Evolutionary conservation across 257 asterid species (phyloP), one percentile per base, ranked within the genome.

Genomic region (Solanum verrucosum): DNA sequence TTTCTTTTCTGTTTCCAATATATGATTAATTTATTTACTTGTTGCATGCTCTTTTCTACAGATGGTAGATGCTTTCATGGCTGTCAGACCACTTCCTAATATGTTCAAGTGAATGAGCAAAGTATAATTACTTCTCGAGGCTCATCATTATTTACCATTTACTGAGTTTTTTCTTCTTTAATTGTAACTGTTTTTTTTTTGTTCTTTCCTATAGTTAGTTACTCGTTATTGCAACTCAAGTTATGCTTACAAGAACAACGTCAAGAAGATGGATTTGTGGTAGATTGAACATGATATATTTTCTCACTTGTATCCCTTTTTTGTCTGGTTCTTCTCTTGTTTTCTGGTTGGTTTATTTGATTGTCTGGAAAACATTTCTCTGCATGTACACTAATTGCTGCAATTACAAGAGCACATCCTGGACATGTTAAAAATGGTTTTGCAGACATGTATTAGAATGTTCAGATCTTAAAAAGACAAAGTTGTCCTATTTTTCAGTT

Each of bases 41-140:
- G 18, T 73, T 88, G 38, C 33, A 42, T 78, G 33, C 68, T 83
- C n/a, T 37, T 88, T 79, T 46, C 27, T 88, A 92, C 92, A 96
- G 98, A 94, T 96, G 98, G 98, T 96, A 5, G 98, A 95, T 65
- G 96, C 96, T 38, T 96, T 96, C 91, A 96, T 96, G 98, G 96
- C 98, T 1, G 98, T 94, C 8, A 91, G 98, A 20, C 96, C 95
- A 29, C 96, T 96, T 90, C 98, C 98, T 1, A 92, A 93, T 89
- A 96, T 95, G 98, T 96, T 95, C 90, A 90, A 90, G 87, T 94
- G 88, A 90, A 87, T 88, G 16, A 63, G 71, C 68, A 27, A 14
- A 79, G 23, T 79, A 42, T 79, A 25, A 46, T 79, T 29, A 14
- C 63, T 15, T 40, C 23, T 77, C n/a, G 60, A n/a, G 63, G 84